Conservation (phyloP, 1,284 basidiomycete species). For the Cystobasidium slooffiae region DNA sequence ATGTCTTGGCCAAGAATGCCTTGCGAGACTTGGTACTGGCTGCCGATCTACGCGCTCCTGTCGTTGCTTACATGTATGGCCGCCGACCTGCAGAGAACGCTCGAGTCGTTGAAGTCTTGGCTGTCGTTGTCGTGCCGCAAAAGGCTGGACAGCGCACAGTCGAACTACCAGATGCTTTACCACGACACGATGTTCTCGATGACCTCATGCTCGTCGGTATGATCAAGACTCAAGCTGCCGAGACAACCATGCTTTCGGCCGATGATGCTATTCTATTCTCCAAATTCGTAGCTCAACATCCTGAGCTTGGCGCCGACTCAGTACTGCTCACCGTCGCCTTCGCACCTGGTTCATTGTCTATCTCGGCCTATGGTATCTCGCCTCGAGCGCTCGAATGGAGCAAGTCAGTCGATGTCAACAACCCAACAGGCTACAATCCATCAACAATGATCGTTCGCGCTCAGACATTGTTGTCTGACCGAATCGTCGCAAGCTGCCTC, state of each 20-base stretch:
- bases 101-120: constrained; percentile 98
- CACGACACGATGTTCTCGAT: constrained; percentile 58
- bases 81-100: constrained; percentile 92
- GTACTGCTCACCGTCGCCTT: constrained; percentile 95
- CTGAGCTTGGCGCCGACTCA: constrained; percentile 90
- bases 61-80: constrained; percentile 92
- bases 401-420: constrained; percentile 65
- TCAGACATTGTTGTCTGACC: constrained; percentile 91
- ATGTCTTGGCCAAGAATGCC: constrained; percentile 96
- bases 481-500: constrained; percentile 62
- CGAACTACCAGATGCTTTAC: constrained; percentile 75
- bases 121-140: constrained; percentile 93
- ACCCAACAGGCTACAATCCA: constrained; percentile 74
- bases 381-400: constrained; percentile 95
- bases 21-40: constrained; percentile 92
- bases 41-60: constrained; percentile 92
- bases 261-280: constrained; percentile 94
- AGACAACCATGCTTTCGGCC: constrained; percentile 69
- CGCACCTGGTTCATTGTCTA: constrained; percentile 94
- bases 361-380: constrained; percentile 89
- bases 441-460: constrained; percentile 93
- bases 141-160: constrained; percentile 83
- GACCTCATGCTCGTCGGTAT: constrained; percentile 60
- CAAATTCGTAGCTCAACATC: constrained; percentile 93
- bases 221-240: constrained; percentile 59